Percentiles rank a stretch among this genome's conserved stretches.
These are phyloP conservation scores for Gracilaria caudata DNA, from an alignment of 23 red algal genomes.

Conservation along the genomic window DNA sequence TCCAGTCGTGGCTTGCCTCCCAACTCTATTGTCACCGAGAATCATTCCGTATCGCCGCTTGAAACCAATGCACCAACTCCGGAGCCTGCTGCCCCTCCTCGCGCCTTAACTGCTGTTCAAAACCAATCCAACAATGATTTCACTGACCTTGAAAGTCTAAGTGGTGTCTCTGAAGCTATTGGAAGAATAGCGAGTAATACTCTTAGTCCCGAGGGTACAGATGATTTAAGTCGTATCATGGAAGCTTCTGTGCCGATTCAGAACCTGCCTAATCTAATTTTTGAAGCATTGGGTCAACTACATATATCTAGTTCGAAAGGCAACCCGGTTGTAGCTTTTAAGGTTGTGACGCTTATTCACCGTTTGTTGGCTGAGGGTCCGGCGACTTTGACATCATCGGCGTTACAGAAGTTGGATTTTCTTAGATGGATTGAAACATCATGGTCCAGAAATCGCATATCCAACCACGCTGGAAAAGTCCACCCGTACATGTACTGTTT, in stretches of 20 bases:
- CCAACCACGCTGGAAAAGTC: conserved; percentile 23
- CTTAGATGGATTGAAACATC: conserved; percentile 68
- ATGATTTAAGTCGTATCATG: conserved; percentile 19
- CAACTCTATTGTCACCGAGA: neutral
- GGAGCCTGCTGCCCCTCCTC: neutral
- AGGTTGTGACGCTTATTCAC: conserved; percentile 51
- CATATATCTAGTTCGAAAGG: conserved; percentile 53
- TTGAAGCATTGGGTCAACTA: conserved; percentile 37
- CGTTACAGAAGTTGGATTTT: conserved; percentile 43
- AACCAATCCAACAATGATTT: neutral
- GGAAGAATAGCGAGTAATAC: neutral
- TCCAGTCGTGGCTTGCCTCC: conserved; percentile 19
- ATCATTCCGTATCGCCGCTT: neutral
- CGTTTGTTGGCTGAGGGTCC: conserved; percentile 45
- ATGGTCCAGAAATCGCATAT: conserved; percentile 58
- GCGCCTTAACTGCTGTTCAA: neutral
- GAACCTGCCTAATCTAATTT: conserved; percentile 23
- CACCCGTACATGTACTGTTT: conserved; percentile 62
- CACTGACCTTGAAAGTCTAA: neutral
- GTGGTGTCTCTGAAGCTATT: conserved; percentile 2
- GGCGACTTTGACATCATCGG: conserved; percentile 33
- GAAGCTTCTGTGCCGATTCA: neutral
- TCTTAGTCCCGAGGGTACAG: neutral
- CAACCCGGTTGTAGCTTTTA: conserved; percentile 57
- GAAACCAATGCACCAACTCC: neutral